Evolutionary conservation across 1,139 yeast genomes (phyloP).

Genomic region (Wickerhamomyces sp.): DNA sequence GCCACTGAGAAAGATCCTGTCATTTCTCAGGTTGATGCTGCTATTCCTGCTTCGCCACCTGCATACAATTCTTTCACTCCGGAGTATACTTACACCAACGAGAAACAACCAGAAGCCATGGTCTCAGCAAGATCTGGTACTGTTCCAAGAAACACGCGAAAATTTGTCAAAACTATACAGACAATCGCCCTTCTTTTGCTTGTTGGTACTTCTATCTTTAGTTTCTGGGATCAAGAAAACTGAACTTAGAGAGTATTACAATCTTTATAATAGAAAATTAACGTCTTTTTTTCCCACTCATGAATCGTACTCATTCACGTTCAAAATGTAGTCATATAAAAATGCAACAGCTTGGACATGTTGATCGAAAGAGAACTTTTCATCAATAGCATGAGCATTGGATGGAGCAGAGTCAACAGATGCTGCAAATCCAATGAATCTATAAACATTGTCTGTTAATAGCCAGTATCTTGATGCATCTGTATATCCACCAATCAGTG

Average conservation of each 20-base stretch:
- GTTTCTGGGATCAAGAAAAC: too few species aligned
- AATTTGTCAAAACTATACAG: too few species aligned
- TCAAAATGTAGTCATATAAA: constrained; percentile 44
- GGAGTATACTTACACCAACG: not conserved
- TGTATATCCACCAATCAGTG: constrained; percentile 55
- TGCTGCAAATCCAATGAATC: constrained; percentile 38
- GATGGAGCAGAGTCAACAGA: constrained; percentile 24
- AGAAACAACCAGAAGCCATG: not conserved
- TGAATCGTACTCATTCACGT: constrained; percentile 18
- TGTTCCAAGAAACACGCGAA: too few species aligned
- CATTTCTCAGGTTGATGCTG: too few species aligned
- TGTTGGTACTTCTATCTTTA: too few species aligned
- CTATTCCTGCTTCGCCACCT: too few species aligned
- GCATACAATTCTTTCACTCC: too few species aligned
- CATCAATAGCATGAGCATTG: constrained; percentile 48
- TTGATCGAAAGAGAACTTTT: constrained; percentile 39
- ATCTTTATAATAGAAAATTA: too few species aligned
- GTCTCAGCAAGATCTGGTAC: not conserved
- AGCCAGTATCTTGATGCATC: constrained; percentile 60
- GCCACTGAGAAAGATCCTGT: too few species aligned
- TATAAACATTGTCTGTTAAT: constrained; percentile 50
- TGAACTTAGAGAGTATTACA: too few species aligned
- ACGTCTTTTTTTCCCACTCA: not conserved
- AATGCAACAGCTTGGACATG: constrained; percentile 50
- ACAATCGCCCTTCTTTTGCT: too few species aligned